A percentile compares a stretch with the other conserved stretches of the same genome.
Evolutionary conservation across 2,329 filamentous ascomycete genomes (phyloP).

Genomic region (Aspergillus proliferans): DNA sequence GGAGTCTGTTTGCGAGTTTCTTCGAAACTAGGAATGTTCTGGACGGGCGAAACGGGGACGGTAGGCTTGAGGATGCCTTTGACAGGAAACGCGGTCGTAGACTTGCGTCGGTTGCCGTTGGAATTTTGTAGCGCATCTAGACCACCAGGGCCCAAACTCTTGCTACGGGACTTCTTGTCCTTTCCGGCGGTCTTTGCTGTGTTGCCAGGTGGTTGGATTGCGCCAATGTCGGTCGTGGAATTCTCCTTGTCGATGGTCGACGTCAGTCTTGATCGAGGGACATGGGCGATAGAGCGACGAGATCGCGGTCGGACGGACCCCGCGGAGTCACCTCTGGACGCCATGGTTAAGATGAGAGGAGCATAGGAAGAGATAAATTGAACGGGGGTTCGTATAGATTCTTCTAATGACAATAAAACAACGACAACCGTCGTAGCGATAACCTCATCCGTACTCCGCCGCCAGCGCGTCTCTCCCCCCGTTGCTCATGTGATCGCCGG

Average conservation of each 20-base stretch:
- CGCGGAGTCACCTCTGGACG: constrained; percentile 29
- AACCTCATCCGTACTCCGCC: constrained; percentile 7
- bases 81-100: constrained; percentile 37
- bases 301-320: constrained; percentile 35
- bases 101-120: constrained; percentile 69
- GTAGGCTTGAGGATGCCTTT: constrained; percentile 78
- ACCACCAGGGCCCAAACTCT: constrained; percentile 90
- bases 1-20: constrained; percentile 42
- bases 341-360: constrained; percentile 19
- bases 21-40: constrained; percentile 57
- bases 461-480: constrained; percentile 23
- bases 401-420: neutral
- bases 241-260: constrained; percentile 67
- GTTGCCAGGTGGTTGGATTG: constrained; percentile 25
- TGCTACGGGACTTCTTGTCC: constrained; percentile 73
- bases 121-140: constrained; percentile 72
- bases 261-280: constrained; percentile 45
- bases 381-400: neutral
- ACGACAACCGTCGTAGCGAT: neutral
- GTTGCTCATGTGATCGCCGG: constrained; percentile 23
- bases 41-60: constrained; percentile 59
- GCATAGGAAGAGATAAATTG: neutral
- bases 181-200: constrained; percentile 33
- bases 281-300: constrained; percentile 67
- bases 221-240: constrained; percentile 60